Conservation (phyloP, 1,139 yeast species). For the Arxiozyma slooffiae region DNA sequence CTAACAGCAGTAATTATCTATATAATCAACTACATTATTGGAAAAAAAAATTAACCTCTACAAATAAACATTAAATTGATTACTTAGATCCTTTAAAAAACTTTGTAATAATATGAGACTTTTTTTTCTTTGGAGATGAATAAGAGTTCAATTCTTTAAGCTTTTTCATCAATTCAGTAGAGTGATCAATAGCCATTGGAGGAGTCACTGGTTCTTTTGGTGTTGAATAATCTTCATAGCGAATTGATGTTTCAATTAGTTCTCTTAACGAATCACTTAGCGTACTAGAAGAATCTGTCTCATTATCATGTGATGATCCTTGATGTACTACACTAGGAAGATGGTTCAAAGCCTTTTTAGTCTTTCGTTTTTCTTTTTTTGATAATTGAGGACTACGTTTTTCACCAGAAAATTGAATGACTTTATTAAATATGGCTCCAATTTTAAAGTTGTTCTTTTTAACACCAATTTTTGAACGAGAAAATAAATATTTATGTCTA, state of each 20-base stretch:
- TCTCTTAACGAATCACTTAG: conserved; percentile 7
- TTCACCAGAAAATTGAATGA: conserved; percentile 28
- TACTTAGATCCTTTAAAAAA: conserved; percentile 8
- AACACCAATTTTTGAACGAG: conserved; percentile 2
- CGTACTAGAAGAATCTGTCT: conserved; percentile 9
- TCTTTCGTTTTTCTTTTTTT: conserved; percentile 13
- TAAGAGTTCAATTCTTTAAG: background rate
- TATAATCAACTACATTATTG: no score
- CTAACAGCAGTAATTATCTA: background rate
- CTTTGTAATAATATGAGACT: conserved; percentile 7
- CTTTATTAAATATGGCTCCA: conserved; percentile 20
- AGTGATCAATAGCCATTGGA: background rate
- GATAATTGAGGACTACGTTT: conserved; percentile 27
- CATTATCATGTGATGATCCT: conserved; percentile 2
- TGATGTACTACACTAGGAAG: conserved; percentile 2
- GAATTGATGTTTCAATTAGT: background rate
- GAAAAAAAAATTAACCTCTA: background rate
- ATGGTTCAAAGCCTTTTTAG: conserved; percentile 6
- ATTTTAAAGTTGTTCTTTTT: conserved; percentile 14
- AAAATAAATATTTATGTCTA: background rate
- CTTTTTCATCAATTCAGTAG: background rate
- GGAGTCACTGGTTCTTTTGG: background rate
- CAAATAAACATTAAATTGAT: background rate
- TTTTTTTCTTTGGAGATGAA: conserved; percentile 3
- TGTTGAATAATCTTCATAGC: background rate